Evolutionary conservation across 768 basidiomycete genomes (phyloP), one percentile per base, ranked within the genome.

Genomic region (Amylocystis lapponica): DNA sequence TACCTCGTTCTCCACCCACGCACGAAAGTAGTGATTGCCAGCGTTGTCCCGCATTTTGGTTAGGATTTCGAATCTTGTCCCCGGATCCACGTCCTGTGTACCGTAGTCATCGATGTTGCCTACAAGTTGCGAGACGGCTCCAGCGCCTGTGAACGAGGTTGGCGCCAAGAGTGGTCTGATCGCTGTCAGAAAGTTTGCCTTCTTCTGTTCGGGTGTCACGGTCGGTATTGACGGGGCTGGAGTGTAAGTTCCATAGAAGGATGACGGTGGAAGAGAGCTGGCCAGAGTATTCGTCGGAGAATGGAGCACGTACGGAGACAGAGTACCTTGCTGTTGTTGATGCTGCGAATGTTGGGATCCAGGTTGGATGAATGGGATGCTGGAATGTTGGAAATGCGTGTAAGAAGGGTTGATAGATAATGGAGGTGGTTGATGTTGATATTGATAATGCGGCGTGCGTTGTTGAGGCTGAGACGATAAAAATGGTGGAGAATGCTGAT

Each of bases 21-120:
- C 87, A 32, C 86, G 79, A 60, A 86, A 90, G 57, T 91, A 92
- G 54, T 87, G 85, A 57, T 89, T 87, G 31, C 80, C 84, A 22
- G 89, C 89, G 36, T 81, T 78, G 61, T 92, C 87, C 50, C 88
- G 74, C 51, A 91, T 84, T 63, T 80, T 83, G 14, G 81, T 83
- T 43, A 92, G 64, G 41, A 91, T 82, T 58, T 91, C 86, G 42
- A 84, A 57, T 5, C 89, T 81, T 16, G 72, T 72, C n/a, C 65
- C 46, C 5, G 75, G 65, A 43, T 87, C 83, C 19, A 87, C 79
- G 20, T 87, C 83, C 36, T 69, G 57, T 14, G 74, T 63, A 25
- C 85, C 81, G 58, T 71, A 83, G 34, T 79, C 73, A 31, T 67
- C 68, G 27, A 91, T 74, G 29, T 67, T 68, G 23, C 67, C 66